Base-by-base conservation (phyloP, 257 asterid species). In the Perilla frutescens region DNA sequence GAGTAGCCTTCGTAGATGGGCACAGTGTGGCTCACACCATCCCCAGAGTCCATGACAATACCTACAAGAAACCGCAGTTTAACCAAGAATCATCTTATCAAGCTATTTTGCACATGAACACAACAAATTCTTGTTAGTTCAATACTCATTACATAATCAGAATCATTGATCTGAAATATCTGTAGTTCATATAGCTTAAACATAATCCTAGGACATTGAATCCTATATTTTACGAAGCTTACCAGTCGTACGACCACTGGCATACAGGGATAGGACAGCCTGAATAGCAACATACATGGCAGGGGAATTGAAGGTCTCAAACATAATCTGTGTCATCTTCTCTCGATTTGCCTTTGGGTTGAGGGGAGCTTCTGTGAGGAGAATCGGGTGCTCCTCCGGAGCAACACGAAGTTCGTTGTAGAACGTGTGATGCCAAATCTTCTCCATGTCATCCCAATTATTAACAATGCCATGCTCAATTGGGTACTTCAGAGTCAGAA, bases 241-340 rank as follows among this genome's bases (percentile, higher is more conserved):
- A 81, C 82, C 85, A 74, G 82, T 81, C 0, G 84, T 79, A 34
- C 82, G 84, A 13, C 84, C 84, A 82, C 87, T 82, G 40, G 87
- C 87, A 54, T 79, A 82, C 66, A 82, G 80, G 44, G 87, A 82
- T 6, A 82, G 76, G 6, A 82, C 87, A 51, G 87, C 83, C 75
- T 81, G 83, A 65, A 81, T 75, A 60, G 86, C 86, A 70, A 81
- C 86, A 55, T 78, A 81, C 86, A 81, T 78, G 59, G 86, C 83
- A 54, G 86, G 86, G 51, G 83, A 62, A 40, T 81, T 82, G 74
- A 82, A 82, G 14, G 83, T 82, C 60, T 82, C 86, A 31, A 82
- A 82, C 86, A 82, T 82, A 48, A 81, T 82, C 51, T 82, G 87
- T 0, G 84, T 79, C 84, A 82, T 82, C 84, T 82, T 79, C 62